phyloP scores from a whole-genome alignment of 192 early-diverging fungal species.

The Phlyctochytrium bullatum region DNA sequence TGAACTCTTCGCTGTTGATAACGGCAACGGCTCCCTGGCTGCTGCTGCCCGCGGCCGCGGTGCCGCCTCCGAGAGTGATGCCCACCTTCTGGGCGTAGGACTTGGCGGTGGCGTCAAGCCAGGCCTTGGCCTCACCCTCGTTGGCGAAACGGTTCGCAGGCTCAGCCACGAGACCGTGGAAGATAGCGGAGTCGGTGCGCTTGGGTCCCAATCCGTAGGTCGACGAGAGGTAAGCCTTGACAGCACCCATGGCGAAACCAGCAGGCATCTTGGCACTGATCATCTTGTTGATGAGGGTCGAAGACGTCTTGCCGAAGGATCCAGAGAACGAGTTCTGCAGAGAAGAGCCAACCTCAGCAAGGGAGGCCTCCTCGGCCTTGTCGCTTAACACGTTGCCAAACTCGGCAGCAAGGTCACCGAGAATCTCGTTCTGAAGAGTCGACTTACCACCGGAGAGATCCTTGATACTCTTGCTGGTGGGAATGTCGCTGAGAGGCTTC shows the following conservation, averaged over 20 bases:
- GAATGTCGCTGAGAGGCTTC: constrained; percentile 72
- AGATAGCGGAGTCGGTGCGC: constrained; percentile 69
- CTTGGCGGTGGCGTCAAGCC: constrained; percentile 72
- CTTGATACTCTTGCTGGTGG: constrained; percentile 79
- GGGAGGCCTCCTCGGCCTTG: constrained; percentile 86
- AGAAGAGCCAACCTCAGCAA: constrained; percentile 73
- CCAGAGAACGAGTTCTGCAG: constrained; percentile 64
- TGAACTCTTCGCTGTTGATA: constrained; percentile 88
- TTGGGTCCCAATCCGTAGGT: constrained; percentile 74
- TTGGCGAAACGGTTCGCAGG: constrained; percentile 72
- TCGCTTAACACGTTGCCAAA: constrained; percentile 79
- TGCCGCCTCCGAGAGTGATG: constrained; percentile 58
- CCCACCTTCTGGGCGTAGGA: constrained; percentile 70
- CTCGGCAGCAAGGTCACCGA: constrained; percentile 92
- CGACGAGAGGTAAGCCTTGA: constrained; percentile 68
- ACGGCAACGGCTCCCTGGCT: constrained; percentile 52
- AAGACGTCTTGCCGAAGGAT: constrained; percentile 79
- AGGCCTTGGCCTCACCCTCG: constrained; percentile 73
- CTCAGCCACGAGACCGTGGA: constrained; percentile 80
- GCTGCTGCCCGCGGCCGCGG: constrained; percentile 47
- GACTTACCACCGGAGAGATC: constrained; percentile 95
- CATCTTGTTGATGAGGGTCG: constrained; percentile 73
- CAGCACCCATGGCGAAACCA: constrained; percentile 76
- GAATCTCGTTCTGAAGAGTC: constrained; percentile 94
- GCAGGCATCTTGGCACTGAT: constrained; percentile 89